phyloP scores from a whole-genome alignment of 202 grass and related monocot genomes.

The Setaria viridis region DNA sequence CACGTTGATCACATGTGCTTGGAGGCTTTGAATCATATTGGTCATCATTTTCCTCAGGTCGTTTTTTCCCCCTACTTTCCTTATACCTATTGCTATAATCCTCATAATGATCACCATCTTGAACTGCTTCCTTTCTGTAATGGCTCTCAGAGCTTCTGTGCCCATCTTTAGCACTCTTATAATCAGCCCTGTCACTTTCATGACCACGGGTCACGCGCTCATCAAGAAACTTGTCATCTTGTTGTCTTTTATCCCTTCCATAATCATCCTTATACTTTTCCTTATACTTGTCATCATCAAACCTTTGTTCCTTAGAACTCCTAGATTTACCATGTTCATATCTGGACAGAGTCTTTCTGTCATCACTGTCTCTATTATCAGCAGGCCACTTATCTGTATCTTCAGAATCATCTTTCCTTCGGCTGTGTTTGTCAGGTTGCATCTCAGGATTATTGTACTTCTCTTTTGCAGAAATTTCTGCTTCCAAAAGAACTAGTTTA shows the following conservation, averaged over 20 bases:
- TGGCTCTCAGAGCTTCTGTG: conserved; percentile 65
- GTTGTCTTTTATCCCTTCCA: conserved; percentile 69
- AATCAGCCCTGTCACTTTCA: conserved; percentile 62
- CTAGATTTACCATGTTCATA: conserved; percentile 74
- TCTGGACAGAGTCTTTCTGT: conserved; percentile 64
- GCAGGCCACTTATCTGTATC: conserved; percentile 70
- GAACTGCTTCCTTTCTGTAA: conserved; percentile 67
- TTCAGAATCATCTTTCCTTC: conserved; percentile 66
- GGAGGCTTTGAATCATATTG: conserved; percentile 57
- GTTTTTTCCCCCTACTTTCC: conserved; percentile 73
- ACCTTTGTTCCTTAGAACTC: conserved; percentile 76
- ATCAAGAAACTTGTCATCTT: conserved; percentile 71
- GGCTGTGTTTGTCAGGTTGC: conserved; percentile 55
- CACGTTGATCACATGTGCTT: conserved; percentile 54
- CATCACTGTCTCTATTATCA: conserved; percentile 69
- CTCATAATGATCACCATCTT: conserved; percentile 71
- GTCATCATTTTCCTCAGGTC: conserved; percentile 71
- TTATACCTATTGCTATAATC: conserved; percentile 66
- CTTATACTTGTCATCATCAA: conserved; percentile 80
- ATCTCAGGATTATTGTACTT: conserved; percentile 51
- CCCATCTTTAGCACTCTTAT: conserved; percentile 76
- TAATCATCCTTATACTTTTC: conserved; percentile 73
- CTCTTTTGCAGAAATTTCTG: conserved; percentile 61
- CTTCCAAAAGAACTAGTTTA: conserved; percentile 38
- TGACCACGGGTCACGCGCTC: conserved; percentile 49